A percentile compares a stretch with the other conserved stretches of the same genome.
Conservation (phyloP, 306 rosid genomes). For the Quercus alba region DNA sequence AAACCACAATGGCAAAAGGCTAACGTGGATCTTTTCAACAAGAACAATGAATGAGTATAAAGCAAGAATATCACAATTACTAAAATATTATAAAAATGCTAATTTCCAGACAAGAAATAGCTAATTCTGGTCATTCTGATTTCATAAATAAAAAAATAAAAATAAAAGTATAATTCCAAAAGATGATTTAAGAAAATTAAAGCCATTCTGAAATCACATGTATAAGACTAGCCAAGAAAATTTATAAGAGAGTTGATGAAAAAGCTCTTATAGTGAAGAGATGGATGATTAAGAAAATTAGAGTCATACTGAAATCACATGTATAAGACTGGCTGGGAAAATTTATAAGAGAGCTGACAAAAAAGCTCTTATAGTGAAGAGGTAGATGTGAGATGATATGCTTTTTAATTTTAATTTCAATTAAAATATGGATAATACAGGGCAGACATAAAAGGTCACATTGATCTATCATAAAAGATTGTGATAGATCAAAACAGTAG, state of each 20-base stretch:
- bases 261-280: constrained; percentile 5
- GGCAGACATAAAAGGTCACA: not conserved
- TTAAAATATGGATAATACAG: not conserved
- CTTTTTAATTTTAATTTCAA: not conserved
- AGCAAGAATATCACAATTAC: not conserved
- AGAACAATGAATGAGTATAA: not conserved
- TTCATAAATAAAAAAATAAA: not conserved
- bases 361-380: not conserved
- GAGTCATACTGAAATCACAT: not conserved
- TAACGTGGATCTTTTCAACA: constrained; percentile 55
- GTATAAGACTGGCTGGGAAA: not conserved
- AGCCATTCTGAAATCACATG: not conserved
- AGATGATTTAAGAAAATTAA: not conserved
- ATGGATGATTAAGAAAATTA: not conserved
- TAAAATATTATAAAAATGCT: not conserved
- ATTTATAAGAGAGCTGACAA: not conserved
- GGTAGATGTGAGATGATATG: not conserved
- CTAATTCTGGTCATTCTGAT: not conserved
- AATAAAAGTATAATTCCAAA: not conserved
- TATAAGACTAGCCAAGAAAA: not conserved
- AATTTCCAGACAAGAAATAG: not conserved
- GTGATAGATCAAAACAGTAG: not conserved
- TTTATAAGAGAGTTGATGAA: not conserved
- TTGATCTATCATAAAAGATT: not conserved
- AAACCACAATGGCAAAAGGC: constrained; percentile 81